A percentile compares a stretch with the other conserved stretches of the same genome.
Evolutionary conservation across 2,329 filamentous ascomycete genomes (phyloP).

Genomic region (Zasmidium cellare): DNA sequence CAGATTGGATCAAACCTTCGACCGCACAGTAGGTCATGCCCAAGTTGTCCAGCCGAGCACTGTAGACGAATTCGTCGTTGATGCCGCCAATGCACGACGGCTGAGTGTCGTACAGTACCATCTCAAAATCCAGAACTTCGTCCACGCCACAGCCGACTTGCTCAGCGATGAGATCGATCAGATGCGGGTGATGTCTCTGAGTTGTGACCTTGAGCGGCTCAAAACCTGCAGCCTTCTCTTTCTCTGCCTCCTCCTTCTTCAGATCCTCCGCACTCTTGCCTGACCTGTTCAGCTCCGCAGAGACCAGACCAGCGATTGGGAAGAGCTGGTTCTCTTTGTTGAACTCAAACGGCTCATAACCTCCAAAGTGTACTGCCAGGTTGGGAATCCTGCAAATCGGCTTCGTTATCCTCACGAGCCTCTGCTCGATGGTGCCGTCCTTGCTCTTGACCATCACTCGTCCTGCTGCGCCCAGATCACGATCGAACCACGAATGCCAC

Average conservation of each 20-base stretch:
- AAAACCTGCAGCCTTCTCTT: constrained; percentile 52
- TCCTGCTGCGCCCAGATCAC: constrained; percentile 87
- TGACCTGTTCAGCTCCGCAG: constrained; percentile 82
- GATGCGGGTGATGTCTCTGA: constrained; percentile 83
- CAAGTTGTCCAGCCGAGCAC: constrained; percentile 90
- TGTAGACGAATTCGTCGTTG: constrained; percentile 93
- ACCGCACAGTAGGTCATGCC: constrained; percentile 95
- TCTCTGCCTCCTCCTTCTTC: constrained; percentile 43
- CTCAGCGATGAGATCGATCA: constrained; percentile 81
- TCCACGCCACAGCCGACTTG: constrained; percentile 70
- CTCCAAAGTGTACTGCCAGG: constrained; percentile 89
- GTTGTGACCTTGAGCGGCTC: constrained; percentile 73
- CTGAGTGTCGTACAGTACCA: constrained; percentile 96
- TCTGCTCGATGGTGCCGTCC: constrained; percentile 74
- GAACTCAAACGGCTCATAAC: constrained; percentile 81
- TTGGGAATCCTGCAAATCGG: constrained; percentile 92
- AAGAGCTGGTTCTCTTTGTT: constrained; percentile 98
- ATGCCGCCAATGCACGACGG: constrained; percentile 85
- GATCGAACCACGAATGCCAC: constrained; percentile 98
- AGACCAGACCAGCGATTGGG: constrained; percentile 84
- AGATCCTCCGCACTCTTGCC: constrained; percentile 54
- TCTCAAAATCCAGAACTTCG: constrained; percentile 88
- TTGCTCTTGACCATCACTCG: constrained; percentile 73
- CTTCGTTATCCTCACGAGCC: constrained; percentile 84
- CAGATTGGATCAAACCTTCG: constrained; percentile 78